These are phyloP conservation scores for Obelidium mucronatum DNA, from an alignment of 192 early-diverging fungal genomes.

Conservation along the genomic window DNA sequence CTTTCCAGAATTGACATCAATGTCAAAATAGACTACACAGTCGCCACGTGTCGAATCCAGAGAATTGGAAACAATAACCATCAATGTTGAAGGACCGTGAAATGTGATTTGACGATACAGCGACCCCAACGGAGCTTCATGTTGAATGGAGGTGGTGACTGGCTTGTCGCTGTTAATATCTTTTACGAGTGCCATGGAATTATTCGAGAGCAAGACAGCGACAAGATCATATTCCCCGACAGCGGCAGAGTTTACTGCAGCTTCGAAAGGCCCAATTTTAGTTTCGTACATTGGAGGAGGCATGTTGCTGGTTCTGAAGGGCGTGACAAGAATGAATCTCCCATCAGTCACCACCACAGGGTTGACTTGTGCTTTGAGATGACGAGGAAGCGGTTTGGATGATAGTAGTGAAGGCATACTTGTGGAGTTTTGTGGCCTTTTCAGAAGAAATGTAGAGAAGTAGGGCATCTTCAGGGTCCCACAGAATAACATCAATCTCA, in stretches of 20 bases:
- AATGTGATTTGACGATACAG: conserved; percentile 74
- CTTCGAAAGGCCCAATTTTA: conserved; percentile 44
- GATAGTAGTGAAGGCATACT: background rate
- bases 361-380: conserved; percentile 50
- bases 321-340: conserved; percentile 67
- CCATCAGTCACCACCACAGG: conserved; percentile 86
- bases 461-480: conserved; percentile 84
- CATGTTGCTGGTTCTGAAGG: conserved; percentile 83
- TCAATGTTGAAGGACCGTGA: conserved; percentile 57
- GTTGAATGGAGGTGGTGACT: background rate
- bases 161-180: background rate
- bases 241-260: conserved; percentile 71
- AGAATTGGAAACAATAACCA: conserved; percentile 49
- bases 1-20: background rate
- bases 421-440: conserved; percentile 16
- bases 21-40: conserved; percentile 27
- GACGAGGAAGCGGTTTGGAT: conserved; percentile 41
- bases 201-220: conserved; percentile 72
- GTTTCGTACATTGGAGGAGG: conserved; percentile 93
- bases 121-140: background rate
- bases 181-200: conserved; percentile 30
- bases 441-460: conserved; percentile 60
- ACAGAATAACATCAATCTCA: conserved; percentile 61
- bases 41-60: conserved; percentile 7
- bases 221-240: conserved; percentile 72